These are phyloP conservation scores for Diaporthe ilicicola DNA, from an alignment of 2,329 filamentous ascomycete genomes.

Conservation along the genomic window DNA sequence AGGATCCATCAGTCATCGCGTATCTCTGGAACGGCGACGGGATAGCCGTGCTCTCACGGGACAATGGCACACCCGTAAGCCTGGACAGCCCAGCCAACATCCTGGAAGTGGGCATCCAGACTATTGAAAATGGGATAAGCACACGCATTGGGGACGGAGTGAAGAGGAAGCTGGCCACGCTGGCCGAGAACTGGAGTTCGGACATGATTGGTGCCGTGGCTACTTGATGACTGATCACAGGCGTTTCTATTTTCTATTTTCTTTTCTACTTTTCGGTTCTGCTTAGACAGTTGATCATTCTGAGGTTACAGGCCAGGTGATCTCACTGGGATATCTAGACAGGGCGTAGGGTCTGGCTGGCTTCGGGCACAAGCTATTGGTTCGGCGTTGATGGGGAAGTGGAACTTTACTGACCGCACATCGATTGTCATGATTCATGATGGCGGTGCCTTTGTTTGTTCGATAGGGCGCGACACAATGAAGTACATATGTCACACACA, in stretches of 20 bases:
- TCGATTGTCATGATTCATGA: constrained; percentile 12
- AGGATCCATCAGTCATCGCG: constrained; percentile 47
- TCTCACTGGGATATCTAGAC: constrained; percentile 11
- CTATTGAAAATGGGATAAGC: constrained; percentile 50
- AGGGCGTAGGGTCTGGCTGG: constrained; percentile 5
- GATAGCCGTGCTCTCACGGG: constrained; percentile 46
- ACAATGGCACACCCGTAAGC: constrained; percentile 44
- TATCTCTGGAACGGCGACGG: constrained; percentile 51
- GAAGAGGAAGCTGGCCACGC: constrained; percentile 50
- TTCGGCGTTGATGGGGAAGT: constrained; percentile 7
- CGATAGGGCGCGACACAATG: background rate
- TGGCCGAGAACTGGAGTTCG: constrained; percentile 51
- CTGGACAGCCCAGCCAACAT: constrained; percentile 50
- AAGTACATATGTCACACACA: background rate
- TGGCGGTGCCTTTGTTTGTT: background rate
- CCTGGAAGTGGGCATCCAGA: constrained; percentile 50
- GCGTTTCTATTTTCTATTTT: background rate
- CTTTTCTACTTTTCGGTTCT: background rate
- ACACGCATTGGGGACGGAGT: constrained; percentile 56
- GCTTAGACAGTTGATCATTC: background rate
- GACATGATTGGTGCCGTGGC: constrained; percentile 35
- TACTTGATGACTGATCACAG: background rate
- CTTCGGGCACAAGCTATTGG: constrained; percentile 8
- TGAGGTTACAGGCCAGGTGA: background rate
- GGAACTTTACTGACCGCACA: background rate